A percentile compares a stretch with the other conserved stretches of the same genome.
These are phyloP conservation scores for Ceratocystis ficicola DNA, from an alignment of 2,329 filamentous ascomycete genomes.

Conservation along the genomic window DNA sequence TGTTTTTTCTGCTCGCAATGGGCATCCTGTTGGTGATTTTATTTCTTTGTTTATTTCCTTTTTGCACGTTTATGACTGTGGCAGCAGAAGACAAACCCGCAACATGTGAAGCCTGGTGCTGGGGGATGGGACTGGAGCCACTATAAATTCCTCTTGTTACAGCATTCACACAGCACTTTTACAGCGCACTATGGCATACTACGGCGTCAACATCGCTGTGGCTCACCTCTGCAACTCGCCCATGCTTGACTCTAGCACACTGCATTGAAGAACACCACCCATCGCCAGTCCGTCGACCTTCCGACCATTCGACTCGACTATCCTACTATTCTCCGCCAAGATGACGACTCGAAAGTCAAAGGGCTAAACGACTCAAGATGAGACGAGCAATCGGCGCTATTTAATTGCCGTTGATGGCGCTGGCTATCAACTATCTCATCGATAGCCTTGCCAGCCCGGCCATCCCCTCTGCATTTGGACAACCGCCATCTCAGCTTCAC, in stretches of 20 bases:
- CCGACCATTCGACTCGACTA: no score
- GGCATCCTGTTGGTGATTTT: not conserved
- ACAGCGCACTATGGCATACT: no score
- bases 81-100: not conserved
- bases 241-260: no score
- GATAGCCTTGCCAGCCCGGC: not conserved
- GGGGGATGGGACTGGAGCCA: not conserved
- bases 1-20: constrained; percentile 1
- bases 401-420: not conserved
- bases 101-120: not conserved
- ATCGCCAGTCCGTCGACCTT: no score
- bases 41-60: constrained; percentile 3
- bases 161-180: not conserved
- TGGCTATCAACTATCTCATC: not conserved
- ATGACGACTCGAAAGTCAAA: no score
- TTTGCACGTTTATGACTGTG: not conserved
- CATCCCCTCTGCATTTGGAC: not conserved
- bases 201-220: no score
- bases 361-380: not conserved
- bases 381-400: not conserved
- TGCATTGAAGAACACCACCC: no score
- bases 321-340: no score
- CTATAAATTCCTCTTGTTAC: not conserved
- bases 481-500: not conserved
- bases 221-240: no score